A percentile compares a stretch with the other conserved stretches of the same genome.
These are phyloP conservation scores for Leccinum angustisporum DNA, from an alignment of 1,284 basidiomycete genomes.

Conservation along the genomic window DNA sequence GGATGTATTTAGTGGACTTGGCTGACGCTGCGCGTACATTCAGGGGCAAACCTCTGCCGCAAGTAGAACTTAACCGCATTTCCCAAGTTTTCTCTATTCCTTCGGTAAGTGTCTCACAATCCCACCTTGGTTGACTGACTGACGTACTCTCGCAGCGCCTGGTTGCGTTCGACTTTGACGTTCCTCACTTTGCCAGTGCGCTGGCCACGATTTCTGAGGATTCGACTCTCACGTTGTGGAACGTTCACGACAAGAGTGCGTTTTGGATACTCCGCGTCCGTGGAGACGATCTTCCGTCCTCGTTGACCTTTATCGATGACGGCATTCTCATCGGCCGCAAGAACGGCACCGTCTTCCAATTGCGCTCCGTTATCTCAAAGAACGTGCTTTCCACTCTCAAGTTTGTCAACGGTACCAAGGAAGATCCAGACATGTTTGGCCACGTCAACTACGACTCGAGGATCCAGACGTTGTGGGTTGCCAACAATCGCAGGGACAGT, in stretches of 20 bases:
- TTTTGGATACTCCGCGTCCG: conserved; percentile 72
- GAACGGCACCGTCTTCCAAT: conserved; percentile 78
- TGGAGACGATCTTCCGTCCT: conserved; percentile 76
- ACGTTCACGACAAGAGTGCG: conserved; percentile 67
- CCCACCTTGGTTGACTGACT: neutral
- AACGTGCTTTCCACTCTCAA: conserved; percentile 74
- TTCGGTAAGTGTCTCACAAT: conserved; percentile 49
- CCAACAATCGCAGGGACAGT: conserved; percentile 79
- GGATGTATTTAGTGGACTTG: conserved; percentile 72
- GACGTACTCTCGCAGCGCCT: conserved; percentile 50
- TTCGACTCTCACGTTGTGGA: conserved; percentile 76
- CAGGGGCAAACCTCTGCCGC: conserved; percentile 60
- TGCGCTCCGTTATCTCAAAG: conserved; percentile 68
- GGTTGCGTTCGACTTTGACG: conserved; percentile 79
- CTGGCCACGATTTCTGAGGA: conserved; percentile 78
- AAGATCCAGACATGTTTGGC: conserved; percentile 81
- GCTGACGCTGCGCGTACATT: conserved; percentile 55
- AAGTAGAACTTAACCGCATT: conserved; percentile 64
- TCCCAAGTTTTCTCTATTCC: conserved; percentile 63
- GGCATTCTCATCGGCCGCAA: conserved; percentile 77
- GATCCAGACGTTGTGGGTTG: conserved; percentile 81
- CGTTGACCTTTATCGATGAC: conserved; percentile 75
- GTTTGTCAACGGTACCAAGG: conserved; percentile 64
- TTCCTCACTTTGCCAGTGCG: conserved; percentile 54
- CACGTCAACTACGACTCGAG: conserved; percentile 79